These are phyloP conservation scores for Kodamaea kaohsiungensis DNA, from an alignment of 805 yeast species.

Conservation along the genomic window DNA sequence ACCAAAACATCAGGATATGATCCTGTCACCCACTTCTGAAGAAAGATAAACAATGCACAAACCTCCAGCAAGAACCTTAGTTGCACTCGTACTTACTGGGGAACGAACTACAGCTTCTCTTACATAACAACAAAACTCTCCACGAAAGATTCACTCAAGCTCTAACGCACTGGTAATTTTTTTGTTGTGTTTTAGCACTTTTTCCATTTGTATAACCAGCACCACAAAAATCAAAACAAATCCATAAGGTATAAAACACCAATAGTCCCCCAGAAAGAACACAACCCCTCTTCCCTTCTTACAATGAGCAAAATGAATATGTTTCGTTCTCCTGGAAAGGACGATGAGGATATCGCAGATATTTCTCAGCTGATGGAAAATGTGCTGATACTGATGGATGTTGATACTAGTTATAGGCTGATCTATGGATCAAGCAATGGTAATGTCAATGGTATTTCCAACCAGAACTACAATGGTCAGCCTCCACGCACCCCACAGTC, in stretches of 20 bases:
- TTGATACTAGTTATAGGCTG: constrained; percentile 33
- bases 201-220: constrained; percentile 5
- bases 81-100: neutral
- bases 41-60: neutral
- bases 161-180: neutral
- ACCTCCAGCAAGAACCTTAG: neutral
- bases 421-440: constrained; percentile 2
- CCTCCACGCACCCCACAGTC: constrained; percentile 16
- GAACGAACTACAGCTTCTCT: neutral
- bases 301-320: constrained; percentile 6
- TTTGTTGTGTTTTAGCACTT: neutral
- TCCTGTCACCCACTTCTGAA: neutral
- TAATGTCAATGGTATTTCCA: neutral
- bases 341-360: constrained; percentile 26
- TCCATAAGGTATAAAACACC: constrained; percentile 1
- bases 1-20: neutral
- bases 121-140: neutral
- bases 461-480: neutral
- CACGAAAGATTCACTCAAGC: neutral
- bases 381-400: constrained; percentile 43
- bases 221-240: constrained; percentile 7
- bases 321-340: constrained; percentile 7
- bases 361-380: constrained; percentile 45
- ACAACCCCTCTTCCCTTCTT: neutral
- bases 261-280: neutral